Evolutionary conservation across 2,329 filamentous ascomycete species (phyloP).

Genomic region (Dothistroma septosporum): DNA sequence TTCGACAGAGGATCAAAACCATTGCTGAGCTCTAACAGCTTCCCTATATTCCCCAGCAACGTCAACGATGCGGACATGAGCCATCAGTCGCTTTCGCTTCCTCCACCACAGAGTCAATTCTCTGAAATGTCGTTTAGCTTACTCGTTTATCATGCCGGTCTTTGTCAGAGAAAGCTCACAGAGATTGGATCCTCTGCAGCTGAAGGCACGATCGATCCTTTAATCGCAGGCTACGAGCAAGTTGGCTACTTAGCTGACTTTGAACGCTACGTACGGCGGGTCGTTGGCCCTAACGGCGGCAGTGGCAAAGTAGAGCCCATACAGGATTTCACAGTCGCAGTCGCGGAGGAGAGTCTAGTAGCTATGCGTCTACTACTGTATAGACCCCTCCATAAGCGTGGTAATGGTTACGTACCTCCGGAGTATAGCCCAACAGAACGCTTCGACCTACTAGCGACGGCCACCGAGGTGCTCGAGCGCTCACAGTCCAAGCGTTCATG

Average conservation of each 20-base stretch:
- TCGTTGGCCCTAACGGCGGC: background rate
- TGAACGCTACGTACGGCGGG: slow-evolving; percentile 3
- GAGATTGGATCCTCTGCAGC: slow-evolving; percentile 3
- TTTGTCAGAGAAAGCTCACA: slow-evolving; percentile 8
- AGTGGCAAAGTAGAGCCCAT: background rate
- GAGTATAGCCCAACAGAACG: background rate
- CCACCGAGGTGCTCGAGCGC: slow-evolving; percentile 13
- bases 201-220: background rate
- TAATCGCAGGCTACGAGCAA: slow-evolving; percentile 1
- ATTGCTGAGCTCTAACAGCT: slow-evolving; percentile 1
- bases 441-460: slow-evolving; percentile 5
- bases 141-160: background rate
- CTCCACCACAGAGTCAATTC: background rate
- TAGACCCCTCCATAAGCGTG: slow-evolving; percentile 9
- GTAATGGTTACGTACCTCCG: background rate
- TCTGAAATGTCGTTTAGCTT: slow-evolving; percentile 11
- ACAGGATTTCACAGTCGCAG: slow-evolving; percentile 2
- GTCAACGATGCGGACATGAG: slow-evolving; percentile 3
- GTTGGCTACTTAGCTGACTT: slow-evolving; percentile 2
- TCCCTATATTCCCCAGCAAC: slow-evolving; percentile 2
- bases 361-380: slow-evolving; percentile 10
- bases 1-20: slow-evolving; percentile 12
- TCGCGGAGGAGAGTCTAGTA: slow-evolving; percentile 7
- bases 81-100: background rate
- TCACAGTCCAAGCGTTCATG: slow-evolving; percentile 8